A percentile compares a stretch with the other conserved stretches of the same genome.
These are phyloP conservation scores for Polygonum maritimum DNA, from an alignment of 148 eudicot genomes.

Conservation along the genomic window DNA sequence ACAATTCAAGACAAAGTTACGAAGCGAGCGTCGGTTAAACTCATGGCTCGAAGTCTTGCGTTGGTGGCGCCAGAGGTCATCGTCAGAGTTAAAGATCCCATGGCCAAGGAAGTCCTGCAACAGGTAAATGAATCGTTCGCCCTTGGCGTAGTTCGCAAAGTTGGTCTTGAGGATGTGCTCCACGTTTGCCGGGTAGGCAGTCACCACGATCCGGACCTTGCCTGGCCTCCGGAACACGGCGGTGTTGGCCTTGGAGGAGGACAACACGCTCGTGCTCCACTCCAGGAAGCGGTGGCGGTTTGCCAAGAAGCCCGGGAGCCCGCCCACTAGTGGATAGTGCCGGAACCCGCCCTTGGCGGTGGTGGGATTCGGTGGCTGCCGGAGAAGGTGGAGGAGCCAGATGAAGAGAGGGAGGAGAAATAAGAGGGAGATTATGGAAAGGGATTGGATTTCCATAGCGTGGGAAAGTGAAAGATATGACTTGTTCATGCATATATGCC, in stretches of 20 bases:
- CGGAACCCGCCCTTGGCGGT: not conserved
- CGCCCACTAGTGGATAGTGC: not conserved
- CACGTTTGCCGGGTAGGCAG: conserved; percentile 38
- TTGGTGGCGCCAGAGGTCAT: conserved; percentile 7
- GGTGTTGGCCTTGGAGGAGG: conserved; percentile 25
- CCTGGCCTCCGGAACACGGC: conserved; percentile 29
- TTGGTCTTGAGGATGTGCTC: conserved; percentile 45
- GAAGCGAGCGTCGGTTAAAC: conserved; percentile 2
- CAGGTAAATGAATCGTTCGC: conserved; percentile 11
- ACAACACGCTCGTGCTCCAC: conserved; percentile 18
- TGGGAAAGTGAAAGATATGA: not conserved
- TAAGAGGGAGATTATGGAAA: not conserved
- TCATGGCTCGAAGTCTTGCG: conserved; percentile 1
- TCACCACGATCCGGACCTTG: conserved; percentile 30
- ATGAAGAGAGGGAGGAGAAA: not conserved
- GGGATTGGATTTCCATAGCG: not conserved
- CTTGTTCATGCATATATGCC: not conserved
- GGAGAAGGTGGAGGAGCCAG: not conserved
- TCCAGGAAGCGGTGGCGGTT: conserved; percentile 6
- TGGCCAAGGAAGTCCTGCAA: not conserved
- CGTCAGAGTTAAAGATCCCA: conserved; percentile 2
- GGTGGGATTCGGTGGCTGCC: not conserved
- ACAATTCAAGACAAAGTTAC: not conserved
- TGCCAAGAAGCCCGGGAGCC: not conserved
- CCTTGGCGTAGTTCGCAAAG: conserved; percentile 43